Percentiles rank a stretch among this genome's conserved stretches.
Evolutionary conservation across 129 eudicot genomes (phyloP).

Genomic region (Logfia minima): DNA sequence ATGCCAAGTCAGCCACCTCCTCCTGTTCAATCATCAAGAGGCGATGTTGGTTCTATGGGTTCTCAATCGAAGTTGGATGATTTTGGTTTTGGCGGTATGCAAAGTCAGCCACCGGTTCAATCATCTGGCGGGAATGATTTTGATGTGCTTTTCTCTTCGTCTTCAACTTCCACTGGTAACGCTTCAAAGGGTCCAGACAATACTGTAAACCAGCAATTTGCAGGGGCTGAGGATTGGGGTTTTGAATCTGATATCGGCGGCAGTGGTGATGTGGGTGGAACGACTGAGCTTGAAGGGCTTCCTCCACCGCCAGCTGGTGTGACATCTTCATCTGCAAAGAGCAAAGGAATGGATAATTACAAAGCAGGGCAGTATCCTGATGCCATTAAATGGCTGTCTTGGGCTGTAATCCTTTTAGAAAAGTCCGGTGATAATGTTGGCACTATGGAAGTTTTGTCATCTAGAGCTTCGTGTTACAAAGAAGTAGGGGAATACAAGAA

Average conservation of each 20-base stretch:
- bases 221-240: conserved; percentile 84
- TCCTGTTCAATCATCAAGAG: conserved; percentile 38
- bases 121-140: conserved; percentile 56
- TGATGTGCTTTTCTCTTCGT: conserved; percentile 57
- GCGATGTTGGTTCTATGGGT: conserved; percentile 32
- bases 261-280: conserved; percentile 62
- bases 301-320: conserved; percentile 97
- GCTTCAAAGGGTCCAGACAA: conserved; percentile 38
- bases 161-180: conserved; percentile 39
- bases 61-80: conserved; percentile 43
- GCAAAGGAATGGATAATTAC: conserved; percentile 85
- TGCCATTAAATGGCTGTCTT: conserved; percentile 96
- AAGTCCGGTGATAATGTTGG: conserved; percentile 64
- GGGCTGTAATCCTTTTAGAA: conserved; percentile 86
- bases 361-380: conserved; percentile 94
- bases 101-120: conserved; percentile 50
- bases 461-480: conserved; percentile 91
- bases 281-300: conserved; percentile 96
- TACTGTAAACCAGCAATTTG: conserved; percentile 47
- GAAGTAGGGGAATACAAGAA: conserved; percentile 99
- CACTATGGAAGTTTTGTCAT: conserved; percentile 58
- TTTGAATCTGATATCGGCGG: conserved; percentile 56
- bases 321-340: conserved; percentile 67
- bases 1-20: conserved; percentile 36
- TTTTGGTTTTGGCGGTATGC: conserved; percentile 49